Evolutionary conservation across 108 stramenopile genomes (phyloP).

Genomic region (Poteriospumella lacustris): DNA sequence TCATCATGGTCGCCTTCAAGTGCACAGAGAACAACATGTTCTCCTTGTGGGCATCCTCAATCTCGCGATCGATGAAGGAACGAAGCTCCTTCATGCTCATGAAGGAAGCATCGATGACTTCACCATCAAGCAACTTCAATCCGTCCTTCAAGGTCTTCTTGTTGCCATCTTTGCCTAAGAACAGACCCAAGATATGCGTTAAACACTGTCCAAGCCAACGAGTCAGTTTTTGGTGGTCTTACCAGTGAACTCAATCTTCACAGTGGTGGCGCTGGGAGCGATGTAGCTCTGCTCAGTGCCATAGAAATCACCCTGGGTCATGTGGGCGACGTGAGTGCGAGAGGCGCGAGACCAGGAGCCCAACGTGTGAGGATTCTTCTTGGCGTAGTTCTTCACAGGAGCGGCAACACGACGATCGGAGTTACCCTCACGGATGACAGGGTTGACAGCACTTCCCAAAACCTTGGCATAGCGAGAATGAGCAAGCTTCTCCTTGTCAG

Average conservation of each 20-base stretch:
- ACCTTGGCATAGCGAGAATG: slow-evolving; percentile 64
- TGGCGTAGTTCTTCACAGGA: slow-evolving; percentile 84
- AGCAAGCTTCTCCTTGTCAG: slow-evolving; percentile 63
- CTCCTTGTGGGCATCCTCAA: slow-evolving; percentile 74
- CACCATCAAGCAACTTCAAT: slow-evolving; percentile 59
- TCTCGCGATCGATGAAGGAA: slow-evolving; percentile 64
- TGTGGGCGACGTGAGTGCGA: slow-evolving; percentile 80
- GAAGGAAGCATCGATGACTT: slow-evolving; percentile 74
- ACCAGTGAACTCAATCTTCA: slow-evolving; percentile 66
- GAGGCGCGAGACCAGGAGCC: slow-evolving; percentile 74
- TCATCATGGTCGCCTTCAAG: slow-evolving; percentile 93
- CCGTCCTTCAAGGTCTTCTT: slow-evolving; percentile 65
- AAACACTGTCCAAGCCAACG: too few species aligned
- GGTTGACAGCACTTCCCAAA: slow-evolving; percentile 82
- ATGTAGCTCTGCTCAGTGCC: slow-evolving; percentile 66
- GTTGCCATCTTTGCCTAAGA: slow-evolving; percentile 48
- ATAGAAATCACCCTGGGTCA: slow-evolving; percentile 81
- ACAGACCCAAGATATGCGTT: too few species aligned
- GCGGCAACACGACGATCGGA: slow-evolving; percentile 79
- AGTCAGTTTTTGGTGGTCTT: too few species aligned
- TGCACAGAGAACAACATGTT: slow-evolving; percentile 56
- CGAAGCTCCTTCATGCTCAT: slow-evolving; percentile 62
- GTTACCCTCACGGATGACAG: slow-evolving; percentile 84
- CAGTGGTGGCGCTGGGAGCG: slow-evolving; percentile 55
- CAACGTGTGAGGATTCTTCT: slow-evolving; percentile 89